Evolutionary conservation across 768 basidiomycete species (phyloP).

Genomic region (Serendipita vermifera): DNA sequence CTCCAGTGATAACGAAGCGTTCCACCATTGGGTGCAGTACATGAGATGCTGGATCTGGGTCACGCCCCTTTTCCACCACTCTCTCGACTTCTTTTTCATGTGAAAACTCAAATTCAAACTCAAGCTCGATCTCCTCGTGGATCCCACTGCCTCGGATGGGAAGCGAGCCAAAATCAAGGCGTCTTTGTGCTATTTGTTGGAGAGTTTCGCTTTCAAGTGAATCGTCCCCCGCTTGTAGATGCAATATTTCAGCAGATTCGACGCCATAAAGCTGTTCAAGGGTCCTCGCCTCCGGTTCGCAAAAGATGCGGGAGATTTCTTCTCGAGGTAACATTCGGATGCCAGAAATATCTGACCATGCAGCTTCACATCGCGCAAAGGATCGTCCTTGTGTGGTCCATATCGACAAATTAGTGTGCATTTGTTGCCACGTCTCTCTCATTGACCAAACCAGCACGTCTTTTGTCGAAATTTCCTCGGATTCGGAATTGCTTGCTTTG

Average conservation of each 20-base stretch:
- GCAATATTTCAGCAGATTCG: too few species aligned
- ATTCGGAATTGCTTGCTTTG: slow-evolving; percentile 1
- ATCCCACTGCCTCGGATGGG: too few species aligned
- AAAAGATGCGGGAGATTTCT: slow-evolving; percentile 1
- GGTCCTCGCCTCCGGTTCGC: slow-evolving; percentile 4
- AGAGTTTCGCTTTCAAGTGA: not conserved
- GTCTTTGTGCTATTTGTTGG: not conserved
- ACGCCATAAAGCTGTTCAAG: slow-evolving; percentile 10
- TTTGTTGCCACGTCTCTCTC: slow-evolving; percentile 31
- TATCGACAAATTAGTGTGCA: slow-evolving; percentile 28
- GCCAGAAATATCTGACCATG: slow-evolving; percentile 9
- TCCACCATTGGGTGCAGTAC: slow-evolving; percentile 10
- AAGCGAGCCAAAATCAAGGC: not conserved
- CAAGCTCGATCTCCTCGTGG: too few species aligned
- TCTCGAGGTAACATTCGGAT: not conserved
- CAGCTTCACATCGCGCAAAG: slow-evolving; percentile 6
- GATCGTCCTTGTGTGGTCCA: slow-evolving; percentile 30
- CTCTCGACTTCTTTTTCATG: slow-evolving; percentile 23
- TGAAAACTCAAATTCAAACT: slow-evolving; percentile 14
- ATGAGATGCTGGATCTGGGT: not conserved
- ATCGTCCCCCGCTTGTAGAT: not conserved
- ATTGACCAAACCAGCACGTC: slow-evolving; percentile 36
- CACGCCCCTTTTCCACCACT: not conserved
- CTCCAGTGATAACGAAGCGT: slow-evolving; percentile 30
- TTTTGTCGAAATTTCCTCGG: not conserved